Base-by-base conservation (phyloP, 2,329 filamentous ascomycete genomes). In the Hymenoscyphus repandus region DNA sequence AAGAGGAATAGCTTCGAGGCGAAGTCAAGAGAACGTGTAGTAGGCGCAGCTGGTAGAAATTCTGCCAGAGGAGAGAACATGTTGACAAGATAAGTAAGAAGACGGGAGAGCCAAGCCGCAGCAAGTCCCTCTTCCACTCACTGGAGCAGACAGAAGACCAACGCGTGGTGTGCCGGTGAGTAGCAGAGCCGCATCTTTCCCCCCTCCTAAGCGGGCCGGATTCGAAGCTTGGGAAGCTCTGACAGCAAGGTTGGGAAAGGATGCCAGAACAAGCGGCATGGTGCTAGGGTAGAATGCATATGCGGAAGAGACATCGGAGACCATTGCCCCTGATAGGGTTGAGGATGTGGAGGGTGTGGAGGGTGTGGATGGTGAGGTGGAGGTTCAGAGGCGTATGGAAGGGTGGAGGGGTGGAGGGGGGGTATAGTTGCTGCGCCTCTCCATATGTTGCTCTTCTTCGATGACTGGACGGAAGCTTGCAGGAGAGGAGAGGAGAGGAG, bases 11-110 rank as follows among this genome's bases (percentile, higher is more conserved):
- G 31, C 32, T 45, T 34, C 38, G 42, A 38, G 56, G 57, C 51
- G 53, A 57, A 57, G 59, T 47, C 45, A 50, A 45, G 38, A 50
- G 47, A 52, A 27, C 15, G 46, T 36, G 18, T n/a, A n/a, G n/a
- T 12, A 38, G 52, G 53, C 54, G 54, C 50, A 50, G 55, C 45
- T 33, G 10, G 5, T 17, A 33, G n/a, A 18, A 34, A 11, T 33
- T 17, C 34, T 52, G 48, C 47, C 43, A 37, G 18, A 13, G 22
- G 40, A 20, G 45, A 37, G 47, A 41, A 37, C 27, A 37, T 48
- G 15, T 33, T 38, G 22, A 55, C 49, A 54, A 50, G 50, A 48
- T 55, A 54, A 4, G 22, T 27, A 40, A 7, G 6, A 40, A 40
- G 18, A 20, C 6, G 13, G 10, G 10, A 20, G 31, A 46, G 41